A percentile compares a stretch with the other conserved stretches of the same genome.
Evolutionary conservation across 306 rosid genomes (phyloP).

Genomic region (Lotus japonicus): DNA sequence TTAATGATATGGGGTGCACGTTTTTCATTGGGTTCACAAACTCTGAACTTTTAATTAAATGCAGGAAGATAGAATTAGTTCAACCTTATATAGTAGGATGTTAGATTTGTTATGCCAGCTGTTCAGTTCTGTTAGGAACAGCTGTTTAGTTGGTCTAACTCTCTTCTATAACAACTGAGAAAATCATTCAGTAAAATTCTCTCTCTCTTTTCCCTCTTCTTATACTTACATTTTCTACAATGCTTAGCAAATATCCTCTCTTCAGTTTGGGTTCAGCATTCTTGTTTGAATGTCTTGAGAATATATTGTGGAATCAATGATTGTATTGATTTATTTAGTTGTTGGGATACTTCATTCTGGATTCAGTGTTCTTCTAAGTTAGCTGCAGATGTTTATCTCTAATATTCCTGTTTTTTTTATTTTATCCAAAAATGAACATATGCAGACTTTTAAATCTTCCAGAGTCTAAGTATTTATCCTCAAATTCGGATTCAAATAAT

Average conservation of each 20-base stretch:
- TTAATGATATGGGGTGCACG: not conserved
- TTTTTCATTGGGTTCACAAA: not conserved
- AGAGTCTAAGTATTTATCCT: constrained; percentile 48
- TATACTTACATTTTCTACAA: no score
- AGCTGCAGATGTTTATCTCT: not conserved
- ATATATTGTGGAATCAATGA: not conserved
- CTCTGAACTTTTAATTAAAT: not conserved
- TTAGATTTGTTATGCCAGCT: no score
- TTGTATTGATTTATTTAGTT: not conserved
- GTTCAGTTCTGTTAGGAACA: no score
- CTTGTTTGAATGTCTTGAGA: not conserved
- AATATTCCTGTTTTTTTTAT: constrained; percentile 11
- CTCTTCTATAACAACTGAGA: no score
- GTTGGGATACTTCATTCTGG: not conserved
- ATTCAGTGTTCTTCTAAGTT: not conserved
- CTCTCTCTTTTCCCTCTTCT: no score
- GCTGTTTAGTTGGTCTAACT: no score
- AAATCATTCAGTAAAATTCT: no score
- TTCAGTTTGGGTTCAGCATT: not conserved
- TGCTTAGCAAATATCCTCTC: not conserved
- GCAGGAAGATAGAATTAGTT: no score
- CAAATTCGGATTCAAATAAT: constrained; percentile 27
- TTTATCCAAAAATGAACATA: not conserved
- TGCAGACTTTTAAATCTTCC: constrained; percentile 77
- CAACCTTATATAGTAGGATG: no score